Conservation (phyloP, 768 basidiomycete species). For the Collybiopsis luxurians region DNA sequence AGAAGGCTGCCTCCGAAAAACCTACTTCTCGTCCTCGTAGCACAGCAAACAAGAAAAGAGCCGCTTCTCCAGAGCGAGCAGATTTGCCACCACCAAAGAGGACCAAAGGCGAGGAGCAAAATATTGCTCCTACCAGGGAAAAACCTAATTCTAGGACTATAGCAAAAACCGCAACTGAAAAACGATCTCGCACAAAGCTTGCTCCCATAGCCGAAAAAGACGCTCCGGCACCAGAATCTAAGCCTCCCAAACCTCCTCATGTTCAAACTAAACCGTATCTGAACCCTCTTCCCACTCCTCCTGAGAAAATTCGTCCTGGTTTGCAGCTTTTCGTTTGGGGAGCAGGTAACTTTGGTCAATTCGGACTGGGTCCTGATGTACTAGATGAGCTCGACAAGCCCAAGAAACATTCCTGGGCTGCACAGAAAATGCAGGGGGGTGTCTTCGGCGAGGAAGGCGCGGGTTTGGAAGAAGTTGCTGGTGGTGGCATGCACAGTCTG, state of each 20-base stretch:
- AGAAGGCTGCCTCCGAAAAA: slow-evolving; percentile 26
- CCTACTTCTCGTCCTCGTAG: slow-evolving; percentile 29
- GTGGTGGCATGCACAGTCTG: slow-evolving; percentile 87
- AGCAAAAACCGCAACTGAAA: slow-evolving; percentile 13
- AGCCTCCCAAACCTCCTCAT: slow-evolving; percentile 26
- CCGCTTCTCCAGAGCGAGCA: slow-evolving; percentile 44
- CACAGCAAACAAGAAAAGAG: slow-evolving; percentile 44
- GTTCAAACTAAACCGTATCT: slow-evolving; percentile 55
- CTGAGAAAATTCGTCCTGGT: slow-evolving; percentile 57
- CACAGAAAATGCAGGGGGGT: slow-evolving; percentile 69
- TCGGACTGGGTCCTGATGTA: slow-evolving; percentile 80
- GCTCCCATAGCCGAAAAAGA: slow-evolving; percentile 9
- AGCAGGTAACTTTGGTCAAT: slow-evolving; percentile 92
- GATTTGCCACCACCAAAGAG: slow-evolving; percentile 51
- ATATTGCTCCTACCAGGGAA: slow-evolving; percentile 31
- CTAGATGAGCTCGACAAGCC: slow-evolving; percentile 76
- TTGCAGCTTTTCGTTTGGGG: slow-evolving; percentile 85
- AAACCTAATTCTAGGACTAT: slow-evolving; percentile 16
- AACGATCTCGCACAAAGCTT: slow-evolving; percentile 15
- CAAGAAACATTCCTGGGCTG: slow-evolving; percentile 72
- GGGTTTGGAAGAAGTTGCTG: slow-evolving; percentile 79
- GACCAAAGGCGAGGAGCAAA: slow-evolving; percentile 32
- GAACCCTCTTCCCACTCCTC: slow-evolving; percentile 62
- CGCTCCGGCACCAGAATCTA: slow-evolving; percentile 24
- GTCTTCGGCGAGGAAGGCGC: slow-evolving; percentile 67